Base-by-base conservation (phyloP, 129 eudicot genomes). In the Lactuca sativa region DNA sequence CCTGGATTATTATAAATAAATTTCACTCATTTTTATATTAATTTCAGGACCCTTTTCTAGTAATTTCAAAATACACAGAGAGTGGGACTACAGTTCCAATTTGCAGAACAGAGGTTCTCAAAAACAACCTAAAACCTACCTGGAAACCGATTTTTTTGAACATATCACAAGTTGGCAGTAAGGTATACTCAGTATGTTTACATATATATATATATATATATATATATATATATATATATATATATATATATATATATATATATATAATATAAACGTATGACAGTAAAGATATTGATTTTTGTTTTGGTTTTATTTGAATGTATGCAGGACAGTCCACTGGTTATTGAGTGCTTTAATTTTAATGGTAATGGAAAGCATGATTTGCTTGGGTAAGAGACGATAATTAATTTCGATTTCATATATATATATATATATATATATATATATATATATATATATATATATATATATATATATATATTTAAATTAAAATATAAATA, bases 1-100 rank as follows among this genome's bases (percentile, higher is more conserved):
- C 15, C 13, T 40, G 56, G 54, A 38, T 61, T 56, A 69, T 18
- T 5, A 38, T 54, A 36, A n/a, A 57, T 18, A 18, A 54, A 53
- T 17, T 17, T 61, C 52, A 32, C 57, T 33, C 54, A 59, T 32
- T 70, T 70, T 70, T 33, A 17, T 51, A 15, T 40, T 68, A 62
- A 60, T 75, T 80, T 73, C 80, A 92, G 98, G 98, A 92, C 52
- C 98, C 98, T n/a, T 92, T 92, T 71, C 77, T 92, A 73, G 78
- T 89, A 56, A 82, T 92, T 73, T 89, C 96, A 64, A 92, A 85
- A 79, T 12, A 49, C 66, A 69, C 71, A 13, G 92, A 81, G 72
- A 70, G 81, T 78, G 98, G 96, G 38, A 14, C 70, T 16, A 51
- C 90, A 9, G 64, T 86, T 70, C 98, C 96, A 44, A 78, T 92